Conservation (phyloP, 1,139 yeast genomes). For the Blastobotrys niveus region DNA sequence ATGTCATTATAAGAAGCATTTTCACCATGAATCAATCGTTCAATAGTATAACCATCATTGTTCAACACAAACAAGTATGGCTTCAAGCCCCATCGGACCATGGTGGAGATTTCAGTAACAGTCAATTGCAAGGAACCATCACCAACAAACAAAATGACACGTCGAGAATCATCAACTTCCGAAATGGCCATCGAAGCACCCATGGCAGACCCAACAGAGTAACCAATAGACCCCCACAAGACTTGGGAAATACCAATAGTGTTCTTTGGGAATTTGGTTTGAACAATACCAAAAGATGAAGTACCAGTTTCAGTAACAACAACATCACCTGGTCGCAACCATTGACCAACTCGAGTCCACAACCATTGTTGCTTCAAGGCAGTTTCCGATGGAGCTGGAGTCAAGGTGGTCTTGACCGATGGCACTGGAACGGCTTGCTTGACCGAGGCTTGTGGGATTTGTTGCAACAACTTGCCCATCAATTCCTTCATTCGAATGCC, state of each 20-base stretch:
- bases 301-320: conserved; percentile 87
- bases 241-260: conserved; percentile 80
- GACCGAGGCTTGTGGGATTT: conserved; percentile 17
- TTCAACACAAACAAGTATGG: conserved; percentile 79
- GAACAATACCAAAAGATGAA: conserved; percentile 79
- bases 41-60: conserved; percentile 86
- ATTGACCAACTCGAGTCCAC: conserved; percentile 70
- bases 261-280: conserved; percentile 68
- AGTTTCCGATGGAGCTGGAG: conserved; percentile 32
- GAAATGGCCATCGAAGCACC: conserved; percentile 85
- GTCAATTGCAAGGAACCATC: conserved; percentile 89
- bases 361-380: conserved; percentile 69
- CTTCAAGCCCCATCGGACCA: conserved; percentile 71
- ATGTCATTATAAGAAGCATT: conserved; percentile 71
- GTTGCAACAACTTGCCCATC: conserved; percentile 43
- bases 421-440: conserved; percentile 23
- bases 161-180: conserved; percentile 60
- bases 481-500: conserved; percentile 73
- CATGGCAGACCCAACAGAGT: conserved; percentile 74
- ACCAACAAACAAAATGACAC: conserved; percentile 80
- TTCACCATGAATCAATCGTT: conserved; percentile 80
- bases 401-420: conserved; percentile 19
- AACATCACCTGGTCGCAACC: conserved; percentile 75
- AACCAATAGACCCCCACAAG: conserved; percentile 88
- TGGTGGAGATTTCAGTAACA: conserved; percentile 79